phyloP scores from a whole-genome alignment of 805 yeast species.

The Peterozyma toletana region DNA sequence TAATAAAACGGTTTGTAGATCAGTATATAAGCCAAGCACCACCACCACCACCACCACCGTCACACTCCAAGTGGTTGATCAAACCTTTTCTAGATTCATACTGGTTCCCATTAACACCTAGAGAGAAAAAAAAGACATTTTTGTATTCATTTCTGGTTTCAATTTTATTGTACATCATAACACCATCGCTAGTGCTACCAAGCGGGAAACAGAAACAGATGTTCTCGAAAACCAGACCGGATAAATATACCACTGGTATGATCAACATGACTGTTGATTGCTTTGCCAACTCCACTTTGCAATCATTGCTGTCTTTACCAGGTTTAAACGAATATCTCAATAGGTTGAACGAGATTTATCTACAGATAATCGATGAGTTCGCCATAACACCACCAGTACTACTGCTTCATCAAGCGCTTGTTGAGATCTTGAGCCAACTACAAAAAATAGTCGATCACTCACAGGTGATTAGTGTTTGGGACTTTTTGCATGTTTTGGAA shows the following conservation, averaged over 20 bases:
- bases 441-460: slow-evolving; percentile 54
- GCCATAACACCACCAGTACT: slow-evolving; percentile 24
- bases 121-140: slow-evolving; percentile 1
- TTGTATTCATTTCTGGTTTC: background rate
- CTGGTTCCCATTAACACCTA: slow-evolving; percentile 4
- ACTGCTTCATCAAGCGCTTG: slow-evolving; percentile 52
- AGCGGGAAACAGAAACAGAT: slow-evolving; percentile 12
- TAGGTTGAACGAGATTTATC: slow-evolving; percentile 21
- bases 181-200: slow-evolving; percentile 20
- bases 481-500: slow-evolving; percentile 68
- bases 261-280: slow-evolving; percentile 83
- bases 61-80: background rate
- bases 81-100: background rate
- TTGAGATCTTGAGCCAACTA: slow-evolving; percentile 43
- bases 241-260: slow-evolving; percentile 74
- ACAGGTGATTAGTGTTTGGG: slow-evolving; percentile 67
- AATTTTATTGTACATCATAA: slow-evolving; percentile 21
- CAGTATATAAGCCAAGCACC: too few relatives aligned
- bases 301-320: slow-evolving; percentile 64
- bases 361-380: slow-evolving; percentile 14
- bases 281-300: slow-evolving; percentile 85
- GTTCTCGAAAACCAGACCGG: slow-evolving; percentile 48
- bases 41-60: too few relatives aligned
- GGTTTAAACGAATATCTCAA: slow-evolving; percentile 52
- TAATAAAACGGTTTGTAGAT: too few relatives aligned